These are phyloP conservation scores for Fusarium buharicum DNA, from an alignment of 2,329 filamentous ascomycete species.

Conservation along the genomic window DNA sequence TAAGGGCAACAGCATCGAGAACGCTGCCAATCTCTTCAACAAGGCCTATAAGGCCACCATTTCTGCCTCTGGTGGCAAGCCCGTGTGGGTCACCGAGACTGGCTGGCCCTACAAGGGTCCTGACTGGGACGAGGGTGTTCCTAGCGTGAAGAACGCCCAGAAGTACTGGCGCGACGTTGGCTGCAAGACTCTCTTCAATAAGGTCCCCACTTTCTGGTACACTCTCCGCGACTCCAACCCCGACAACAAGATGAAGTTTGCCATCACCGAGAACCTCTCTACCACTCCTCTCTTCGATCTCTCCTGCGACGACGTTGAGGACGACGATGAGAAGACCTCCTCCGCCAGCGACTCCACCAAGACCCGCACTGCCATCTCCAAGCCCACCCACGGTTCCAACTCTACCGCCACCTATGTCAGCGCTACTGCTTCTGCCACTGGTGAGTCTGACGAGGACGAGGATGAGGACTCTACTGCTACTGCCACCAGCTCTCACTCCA, in stretches of 20 bases:
- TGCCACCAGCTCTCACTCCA: conserved; percentile 48
- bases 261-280: conserved; percentile 63
- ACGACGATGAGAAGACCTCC: conserved; percentile 37
- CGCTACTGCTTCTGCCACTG: conserved; percentile 51
- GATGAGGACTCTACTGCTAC: conserved; percentile 63
- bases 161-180: conserved; percentile 71
- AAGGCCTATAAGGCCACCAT: conserved; percentile 57
- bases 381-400: conserved; percentile 39
- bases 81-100: conserved; percentile 72
- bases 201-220: conserved; percentile 70
- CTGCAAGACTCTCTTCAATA: conserved; percentile 67
- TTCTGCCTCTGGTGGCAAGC: conserved; percentile 61
- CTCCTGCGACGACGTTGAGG: conserved; percentile 58
- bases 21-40: conserved; percentile 66
- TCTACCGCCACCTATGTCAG: conserved; percentile 56
- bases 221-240: conserved; percentile 69
- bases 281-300: conserved; percentile 64
- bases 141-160: conserved; percentile 68
- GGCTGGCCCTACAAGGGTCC: conserved; percentile 70
- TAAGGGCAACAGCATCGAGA: conserved; percentile 65
- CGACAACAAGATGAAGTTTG: conserved; percentile 68
- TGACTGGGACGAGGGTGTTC: conserved; percentile 63
- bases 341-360: conserved; percentile 37
- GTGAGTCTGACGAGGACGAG: conserved; percentile 61
- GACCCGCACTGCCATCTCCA: conserved; percentile 20